Conservation (phyloP, 345 rosid genomes). For the Moricandia arvensis region DNA sequence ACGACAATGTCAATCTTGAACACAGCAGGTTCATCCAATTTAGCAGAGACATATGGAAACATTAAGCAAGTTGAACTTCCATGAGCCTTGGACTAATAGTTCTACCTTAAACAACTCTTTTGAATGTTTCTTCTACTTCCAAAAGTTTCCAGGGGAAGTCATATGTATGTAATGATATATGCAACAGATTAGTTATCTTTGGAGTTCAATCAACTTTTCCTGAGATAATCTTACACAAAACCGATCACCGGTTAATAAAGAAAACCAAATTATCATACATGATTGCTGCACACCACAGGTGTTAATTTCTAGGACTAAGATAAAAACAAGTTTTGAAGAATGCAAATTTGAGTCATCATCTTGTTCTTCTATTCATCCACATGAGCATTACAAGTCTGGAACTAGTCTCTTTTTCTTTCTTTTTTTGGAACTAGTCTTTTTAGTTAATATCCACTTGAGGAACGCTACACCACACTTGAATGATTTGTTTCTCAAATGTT, state of each 20-base stretch:
- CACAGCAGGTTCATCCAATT: slow-evolving; percentile 73
- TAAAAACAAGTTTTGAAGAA: not conserved
- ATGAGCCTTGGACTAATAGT: slow-evolving; percentile 9
- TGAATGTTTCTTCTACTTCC: not conserved
- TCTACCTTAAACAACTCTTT: not conserved
- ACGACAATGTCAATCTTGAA: slow-evolving; percentile 84
- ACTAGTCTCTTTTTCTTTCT: too few relatives aligned
- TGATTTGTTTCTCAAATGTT: too few relatives aligned
- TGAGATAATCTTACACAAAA: not conserved
- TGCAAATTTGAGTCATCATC: not conserved
- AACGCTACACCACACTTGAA: too few relatives aligned
- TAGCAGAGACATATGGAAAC: slow-evolving; percentile 71
- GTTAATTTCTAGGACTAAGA: not conserved
- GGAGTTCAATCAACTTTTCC: not conserved
- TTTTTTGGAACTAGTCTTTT: too few relatives aligned
- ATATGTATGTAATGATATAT: slow-evolving; percentile 19
- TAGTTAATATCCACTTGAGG: too few relatives aligned
- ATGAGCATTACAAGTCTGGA: too few relatives aligned
- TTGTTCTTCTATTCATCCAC: not conserved
- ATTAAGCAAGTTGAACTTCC: slow-evolving; percentile 55
- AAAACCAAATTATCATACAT: not conserved
- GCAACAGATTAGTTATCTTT: not conserved
- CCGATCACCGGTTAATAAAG: not conserved
- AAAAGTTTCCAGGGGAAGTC: not conserved
- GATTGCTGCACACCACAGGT: not conserved